phyloP scores from a whole-genome alignment of 2,329 filamentous ascomycete species.

The Exophiala calicioides region DNA sequence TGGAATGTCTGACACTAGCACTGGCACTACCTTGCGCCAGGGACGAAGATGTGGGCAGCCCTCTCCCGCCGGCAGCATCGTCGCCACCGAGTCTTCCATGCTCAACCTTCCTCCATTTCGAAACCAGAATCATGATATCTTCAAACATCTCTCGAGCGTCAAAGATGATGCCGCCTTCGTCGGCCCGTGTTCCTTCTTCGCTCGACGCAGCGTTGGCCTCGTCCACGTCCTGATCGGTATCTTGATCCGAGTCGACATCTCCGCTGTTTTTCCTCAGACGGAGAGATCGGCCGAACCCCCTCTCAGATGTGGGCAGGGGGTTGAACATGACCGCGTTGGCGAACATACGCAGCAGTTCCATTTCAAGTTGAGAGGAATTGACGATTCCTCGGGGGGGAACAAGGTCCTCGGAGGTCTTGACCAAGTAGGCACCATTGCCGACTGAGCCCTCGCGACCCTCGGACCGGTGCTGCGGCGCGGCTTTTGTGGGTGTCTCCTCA shows the following conservation, averaged over 20 bases:
- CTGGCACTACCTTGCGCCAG: slow-evolving; percentile 9
- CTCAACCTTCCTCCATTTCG: slow-evolving; percentile 74
- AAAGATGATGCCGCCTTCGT: slow-evolving; percentile 83
- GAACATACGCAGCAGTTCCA: slow-evolving; percentile 94
- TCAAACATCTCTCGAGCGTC: slow-evolving; percentile 88
- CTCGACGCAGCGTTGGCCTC: slow-evolving; percentile 41
- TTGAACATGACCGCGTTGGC: slow-evolving; percentile 99
- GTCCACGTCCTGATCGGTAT: slow-evolving; percentile 39
- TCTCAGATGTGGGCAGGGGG: slow-evolving; percentile 64
- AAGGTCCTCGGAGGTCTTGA: slow-evolving; percentile 69
- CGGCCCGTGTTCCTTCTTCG: slow-evolving; percentile 60
- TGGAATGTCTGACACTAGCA: slow-evolving; percentile 24
- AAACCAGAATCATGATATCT: slow-evolving; percentile 77
- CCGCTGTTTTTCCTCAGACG: slow-evolving; percentile 30
- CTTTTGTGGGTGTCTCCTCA: slow-evolving; percentile 12
- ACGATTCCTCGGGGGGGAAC: slow-evolving; percentile 86
- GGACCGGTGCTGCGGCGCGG: not conserved
- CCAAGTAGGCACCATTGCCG: slow-evolving; percentile 44
- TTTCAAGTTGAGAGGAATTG: slow-evolving; percentile 88
- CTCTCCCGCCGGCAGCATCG: not conserved
- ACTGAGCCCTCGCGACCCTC: slow-evolving; percentile 31
- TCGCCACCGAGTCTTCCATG: slow-evolving; percentile 34
- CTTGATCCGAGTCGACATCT: slow-evolving; percentile 44
- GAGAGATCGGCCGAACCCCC: slow-evolving; percentile 67
- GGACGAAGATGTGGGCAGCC: slow-evolving; percentile 5